Evolutionary conservation across 2,329 filamentous ascomycete species (phyloP).

Genomic region (Ceratocystis destructans): DNA sequence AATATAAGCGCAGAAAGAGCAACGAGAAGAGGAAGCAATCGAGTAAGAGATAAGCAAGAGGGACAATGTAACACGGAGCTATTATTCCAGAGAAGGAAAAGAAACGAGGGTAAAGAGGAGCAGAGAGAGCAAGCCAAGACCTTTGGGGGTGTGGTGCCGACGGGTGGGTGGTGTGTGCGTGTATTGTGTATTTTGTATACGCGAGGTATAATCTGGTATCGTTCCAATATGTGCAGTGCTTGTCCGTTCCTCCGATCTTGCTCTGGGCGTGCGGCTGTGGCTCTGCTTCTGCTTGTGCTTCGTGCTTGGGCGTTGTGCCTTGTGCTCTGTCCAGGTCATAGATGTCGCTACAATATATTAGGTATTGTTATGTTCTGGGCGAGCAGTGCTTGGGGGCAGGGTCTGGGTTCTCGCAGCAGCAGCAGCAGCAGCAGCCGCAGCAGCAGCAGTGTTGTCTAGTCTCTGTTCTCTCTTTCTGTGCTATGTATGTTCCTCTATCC

Average conservation of each 20-base stretch:
- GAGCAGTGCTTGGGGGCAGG: too few species aligned
- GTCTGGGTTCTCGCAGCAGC: too few species aligned
- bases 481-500: background rate
- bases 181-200: background rate
- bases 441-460: too few species aligned
- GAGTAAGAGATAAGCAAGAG: background rate
- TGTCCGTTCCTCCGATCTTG: too few species aligned
- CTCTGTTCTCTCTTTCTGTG: background rate
- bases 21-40: background rate
- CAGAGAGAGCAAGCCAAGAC: background rate
- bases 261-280: too few species aligned
- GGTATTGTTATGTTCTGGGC: too few species aligned
- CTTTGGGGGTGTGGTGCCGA: background rate
- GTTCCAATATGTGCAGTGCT: too few species aligned
- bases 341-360: too few species aligned
- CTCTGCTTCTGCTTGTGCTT: background rate
- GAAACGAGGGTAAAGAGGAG: slow-evolving; percentile 1
- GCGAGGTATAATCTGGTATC: background rate
- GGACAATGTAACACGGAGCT: background rate
- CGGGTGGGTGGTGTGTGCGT: background rate
- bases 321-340: background rate
- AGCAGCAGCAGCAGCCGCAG: too few species aligned
- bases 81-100: slow-evolving; percentile 3
- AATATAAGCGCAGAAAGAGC: background rate
- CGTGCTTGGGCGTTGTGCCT: background rate